Base-by-base conservation (phyloP, 2,329 filamentous ascomycete species). In the Apiospora saccharicola region DNA sequence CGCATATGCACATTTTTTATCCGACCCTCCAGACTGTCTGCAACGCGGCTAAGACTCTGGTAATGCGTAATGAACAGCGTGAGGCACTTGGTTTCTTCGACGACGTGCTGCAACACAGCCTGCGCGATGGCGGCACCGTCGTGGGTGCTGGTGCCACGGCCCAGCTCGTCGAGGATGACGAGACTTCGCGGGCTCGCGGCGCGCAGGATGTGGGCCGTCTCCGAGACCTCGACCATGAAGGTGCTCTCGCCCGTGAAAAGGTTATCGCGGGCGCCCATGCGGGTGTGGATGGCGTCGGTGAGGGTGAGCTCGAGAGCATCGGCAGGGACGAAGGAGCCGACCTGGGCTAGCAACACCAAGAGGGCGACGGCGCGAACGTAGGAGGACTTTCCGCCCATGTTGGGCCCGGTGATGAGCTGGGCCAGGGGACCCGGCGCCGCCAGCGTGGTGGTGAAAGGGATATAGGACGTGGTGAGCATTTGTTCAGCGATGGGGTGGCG, bases 311-410 rank as follows among this genome's bases (percentile, higher is more conserved):
- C 83, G 37, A 96, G 90, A 2, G 90, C 87, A 41, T 88, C 86
- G 30, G 96, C 96, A 1, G 96, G 96, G 0, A 99, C 95, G 81
- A 95, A 99, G 49, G 94, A 97, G 69, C 96, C 96, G 75, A 98
- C 93, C 80, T 99, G 96, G 10, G 94, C 95, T 85, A 99, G 95
- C 78, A 99, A 95, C 68, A 93, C 90, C 74, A 98, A 94, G 8
- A 99, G 90, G 13, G 96, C 96, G 64, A 97, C 91, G 76, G 95
- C 94, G 70, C 96, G 94, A 30, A 99, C 96, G 81, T 98, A 99
- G 72, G 93, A 96, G n/a, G 94, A 98, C 81, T 99, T 99, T 72
- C 96, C 96, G 78, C 96, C 96, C 96, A 99, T 99, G 84, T 99
- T 99, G 43, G 96, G 96, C 0, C 96, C 96, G 0, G 96, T 99